phyloP scores from a whole-genome alignment of 768 basidiomycete species.

The Calocera cornea region DNA sequence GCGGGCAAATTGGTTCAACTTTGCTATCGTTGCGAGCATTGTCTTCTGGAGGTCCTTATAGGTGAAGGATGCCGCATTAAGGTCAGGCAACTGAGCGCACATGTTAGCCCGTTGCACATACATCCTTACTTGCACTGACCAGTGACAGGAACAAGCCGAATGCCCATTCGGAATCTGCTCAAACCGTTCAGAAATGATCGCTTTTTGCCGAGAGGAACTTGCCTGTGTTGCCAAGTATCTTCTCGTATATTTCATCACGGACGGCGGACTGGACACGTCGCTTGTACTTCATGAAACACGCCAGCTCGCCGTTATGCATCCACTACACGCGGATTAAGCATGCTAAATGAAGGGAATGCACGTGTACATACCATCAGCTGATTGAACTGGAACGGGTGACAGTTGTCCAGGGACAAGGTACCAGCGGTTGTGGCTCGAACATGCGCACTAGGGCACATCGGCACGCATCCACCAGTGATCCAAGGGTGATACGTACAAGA shows the following conservation, averaged over 20 bases:
- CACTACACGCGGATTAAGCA: slow-evolving; percentile 37
- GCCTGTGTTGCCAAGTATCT: slow-evolving; percentile 90
- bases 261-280: slow-evolving; percentile 61
- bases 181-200: neutral
- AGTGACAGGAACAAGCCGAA: slow-evolving; percentile 85
- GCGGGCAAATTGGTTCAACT: slow-evolving; percentile 62
- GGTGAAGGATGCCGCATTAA: slow-evolving; percentile 61
- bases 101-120: neutral
- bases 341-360: neutral
- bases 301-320: slow-evolving; percentile 96
- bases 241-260: slow-evolving; percentile 71
- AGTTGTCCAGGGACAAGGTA: slow-evolving; percentile 81
- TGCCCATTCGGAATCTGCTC: slow-evolving; percentile 86
- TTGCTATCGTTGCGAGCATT: slow-evolving; percentile 76
- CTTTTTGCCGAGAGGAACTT: slow-evolving; percentile 13
- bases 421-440: slow-evolving; percentile 90
- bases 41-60: slow-evolving; percentile 60
- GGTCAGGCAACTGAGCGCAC: slow-evolving; percentile 55
- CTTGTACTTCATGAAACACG: slow-evolving; percentile 69
- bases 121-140: slow-evolving; percentile 27
- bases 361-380: slow-evolving; percentile 67
- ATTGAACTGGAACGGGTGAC: slow-evolving; percentile 86
- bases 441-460: slow-evolving; percentile 42
- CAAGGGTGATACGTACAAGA: slow-evolving; percentile 50
- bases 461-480: neutral